A percentile compares a stretch with the other conserved stretches of the same genome.
phyloP scores from a whole-genome alignment of 192 early-diverging fungal species.

The Jimgerdemannia lactiflua region DNA sequence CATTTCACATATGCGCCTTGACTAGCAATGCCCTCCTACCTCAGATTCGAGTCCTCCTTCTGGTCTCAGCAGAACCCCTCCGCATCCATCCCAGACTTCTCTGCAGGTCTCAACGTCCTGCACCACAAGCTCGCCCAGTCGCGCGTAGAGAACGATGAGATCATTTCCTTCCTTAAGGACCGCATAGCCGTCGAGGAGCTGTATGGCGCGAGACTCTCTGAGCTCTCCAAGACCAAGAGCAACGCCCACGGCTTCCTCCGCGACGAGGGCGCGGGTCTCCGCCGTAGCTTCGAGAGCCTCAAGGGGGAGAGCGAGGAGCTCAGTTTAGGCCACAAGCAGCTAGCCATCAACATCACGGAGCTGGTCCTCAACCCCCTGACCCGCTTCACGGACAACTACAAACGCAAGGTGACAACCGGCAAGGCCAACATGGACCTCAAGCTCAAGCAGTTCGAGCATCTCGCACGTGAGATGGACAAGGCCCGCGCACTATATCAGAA shows the following conservation, averaged over 20 bases:
- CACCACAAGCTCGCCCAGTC: constrained; percentile 53
- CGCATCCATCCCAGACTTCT: constrained; percentile 34
- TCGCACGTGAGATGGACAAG: constrained; percentile 42
- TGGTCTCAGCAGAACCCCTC: constrained; percentile 29
- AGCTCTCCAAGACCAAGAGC: constrained; percentile 12
- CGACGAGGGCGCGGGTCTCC: constrained; percentile 53
- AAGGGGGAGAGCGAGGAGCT: constrained; percentile 40
- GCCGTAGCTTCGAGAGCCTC: constrained; percentile 44
- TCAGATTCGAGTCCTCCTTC: constrained; percentile 30
- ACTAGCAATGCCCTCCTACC: background rate
- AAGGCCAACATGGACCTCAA: constrained; percentile 43
- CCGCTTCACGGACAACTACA: constrained; percentile 39
- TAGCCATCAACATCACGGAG: constrained; percentile 36
- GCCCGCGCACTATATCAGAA: constrained; percentile 34
- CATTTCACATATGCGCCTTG: background rate
- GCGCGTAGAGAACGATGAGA: constrained; percentile 53
- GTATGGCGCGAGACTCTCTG: constrained; percentile 33
- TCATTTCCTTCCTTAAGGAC: constrained; percentile 47
- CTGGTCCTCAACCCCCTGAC: constrained; percentile 46
- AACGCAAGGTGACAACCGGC: constrained; percentile 28
- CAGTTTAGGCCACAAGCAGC: constrained; percentile 37
- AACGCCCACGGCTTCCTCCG: constrained; percentile 45
- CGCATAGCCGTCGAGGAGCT: constrained; percentile 44
- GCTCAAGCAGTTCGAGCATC: constrained; percentile 45
- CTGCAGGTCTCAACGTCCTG: constrained; percentile 38